A percentile compares a stretch with the other conserved stretches of the same genome.
Conservation (phyloP, 768 basidiomycete genomes). For the Naganishia friedmannii region DNA sequence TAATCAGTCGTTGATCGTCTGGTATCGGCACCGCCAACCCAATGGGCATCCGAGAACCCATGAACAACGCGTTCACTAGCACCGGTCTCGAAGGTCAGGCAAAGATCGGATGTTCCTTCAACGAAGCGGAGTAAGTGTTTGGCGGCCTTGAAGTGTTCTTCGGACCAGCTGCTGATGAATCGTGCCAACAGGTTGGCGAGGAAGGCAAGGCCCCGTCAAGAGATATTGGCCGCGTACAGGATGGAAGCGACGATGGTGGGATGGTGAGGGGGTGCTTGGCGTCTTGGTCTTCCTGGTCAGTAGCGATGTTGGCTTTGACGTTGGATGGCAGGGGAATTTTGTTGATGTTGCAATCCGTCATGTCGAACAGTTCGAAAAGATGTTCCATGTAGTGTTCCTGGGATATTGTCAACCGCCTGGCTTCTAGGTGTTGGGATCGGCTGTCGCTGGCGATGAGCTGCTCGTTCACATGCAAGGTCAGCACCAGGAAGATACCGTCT, state of each 20-base stretch:
- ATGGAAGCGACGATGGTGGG: constrained; percentile 3
- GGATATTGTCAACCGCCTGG: constrained; percentile 17
- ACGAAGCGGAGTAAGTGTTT: constrained; percentile 35
- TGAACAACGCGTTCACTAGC: background rate
- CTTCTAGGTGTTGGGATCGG: constrained; percentile 2
- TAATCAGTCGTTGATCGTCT: constrained; percentile 47
- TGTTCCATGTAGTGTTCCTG: constrained; percentile 33
- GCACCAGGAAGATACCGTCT: constrained; percentile 7
- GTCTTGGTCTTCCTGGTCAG: constrained; percentile 27
- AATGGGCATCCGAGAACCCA: constrained; percentile 48
- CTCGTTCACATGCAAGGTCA: constrained; percentile 33
- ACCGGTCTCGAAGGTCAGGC: constrained; percentile 29
- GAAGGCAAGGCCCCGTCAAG: constrained; percentile 32
- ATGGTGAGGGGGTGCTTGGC: constrained; percentile 22
- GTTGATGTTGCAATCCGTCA: constrained; percentile 1
- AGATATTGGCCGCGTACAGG: constrained; percentile 14
- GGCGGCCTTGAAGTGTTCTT: constrained; percentile 31
- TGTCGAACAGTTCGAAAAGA: constrained; percentile 22
- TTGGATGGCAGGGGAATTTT: constrained; percentile 27
- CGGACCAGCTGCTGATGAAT: constrained; percentile 27
- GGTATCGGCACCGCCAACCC: constrained; percentile 39
- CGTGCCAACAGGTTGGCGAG: constrained; percentile 26
- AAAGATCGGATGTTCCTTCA: constrained; percentile 28
- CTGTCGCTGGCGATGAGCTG: constrained; percentile 29
- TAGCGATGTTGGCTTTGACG: constrained; percentile 26